These are phyloP conservation scores for Aspergillus costaricaensis DNA, from an alignment of 2,329 filamentous ascomycete species.

Conservation along the genomic window DNA sequence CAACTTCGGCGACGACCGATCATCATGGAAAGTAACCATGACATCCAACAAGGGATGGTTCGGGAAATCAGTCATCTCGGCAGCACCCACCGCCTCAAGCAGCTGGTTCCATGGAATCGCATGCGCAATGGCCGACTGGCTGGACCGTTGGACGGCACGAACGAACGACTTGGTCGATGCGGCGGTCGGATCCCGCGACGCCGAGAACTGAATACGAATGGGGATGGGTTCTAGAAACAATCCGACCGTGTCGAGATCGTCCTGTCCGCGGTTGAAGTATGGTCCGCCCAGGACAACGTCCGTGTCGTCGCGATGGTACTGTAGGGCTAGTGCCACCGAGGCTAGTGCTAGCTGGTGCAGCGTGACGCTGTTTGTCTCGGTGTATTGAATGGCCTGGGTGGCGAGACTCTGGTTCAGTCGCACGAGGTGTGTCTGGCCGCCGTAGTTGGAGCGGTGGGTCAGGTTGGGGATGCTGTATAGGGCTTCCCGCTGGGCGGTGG, in stretches of 20 bases:
- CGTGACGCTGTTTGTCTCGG: background rate
- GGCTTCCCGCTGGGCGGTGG: background rate
- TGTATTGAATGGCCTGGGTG: background rate
- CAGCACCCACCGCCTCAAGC: background rate
- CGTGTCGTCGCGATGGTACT: background rate
- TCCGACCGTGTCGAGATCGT: conserved; percentile 5
- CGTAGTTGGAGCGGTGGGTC: background rate
- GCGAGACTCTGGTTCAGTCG: too few species aligned
- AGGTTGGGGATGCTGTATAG: background rate
- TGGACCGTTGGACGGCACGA: background rate
- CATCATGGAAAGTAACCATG: conserved; percentile 11
- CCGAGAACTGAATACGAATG: conserved; percentile 3
- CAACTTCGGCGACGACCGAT: background rate
- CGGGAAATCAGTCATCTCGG: background rate
- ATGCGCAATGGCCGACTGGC: conserved; percentile 7
- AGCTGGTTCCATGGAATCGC: conserved; percentile 10
- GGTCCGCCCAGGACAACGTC: conserved; percentile 7
- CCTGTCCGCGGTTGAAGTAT: conserved; percentile 3
- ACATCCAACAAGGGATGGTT: conserved; percentile 8
- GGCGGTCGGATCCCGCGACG: background rate
- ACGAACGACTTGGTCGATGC: background rate
- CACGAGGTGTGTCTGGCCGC: too few species aligned
- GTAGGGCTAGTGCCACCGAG: conserved; percentile 1
- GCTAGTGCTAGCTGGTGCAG: conserved; percentile 5
- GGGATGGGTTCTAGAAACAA: conserved; percentile 14